Percentiles rank a stretch among this genome's conserved stretches.
Evolutionary conservation across 2,329 filamentous ascomycete genomes (phyloP).

Genomic region (Xylariales sp.): DNA sequence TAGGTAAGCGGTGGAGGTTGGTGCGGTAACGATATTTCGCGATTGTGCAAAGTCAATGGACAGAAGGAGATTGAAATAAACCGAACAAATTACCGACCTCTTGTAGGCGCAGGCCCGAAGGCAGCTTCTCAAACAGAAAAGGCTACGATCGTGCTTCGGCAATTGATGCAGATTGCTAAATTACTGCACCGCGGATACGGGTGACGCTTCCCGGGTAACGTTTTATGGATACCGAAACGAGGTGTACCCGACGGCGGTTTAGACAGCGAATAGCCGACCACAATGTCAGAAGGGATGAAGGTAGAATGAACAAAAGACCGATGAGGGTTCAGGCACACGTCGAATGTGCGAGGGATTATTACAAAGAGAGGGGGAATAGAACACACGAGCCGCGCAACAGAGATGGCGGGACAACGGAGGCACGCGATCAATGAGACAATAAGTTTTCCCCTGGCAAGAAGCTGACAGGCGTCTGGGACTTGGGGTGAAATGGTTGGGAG

Average conservation of each 20-base stretch:
- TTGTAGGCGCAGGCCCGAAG: not conserved
- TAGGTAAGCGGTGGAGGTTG: not conserved
- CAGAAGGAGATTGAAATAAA: conserved; percentile 5
- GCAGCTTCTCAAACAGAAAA: not conserved
- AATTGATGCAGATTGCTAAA: conserved; percentile 5
- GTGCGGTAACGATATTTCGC: conserved; percentile 5
- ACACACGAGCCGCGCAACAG: conserved; percentile 11
- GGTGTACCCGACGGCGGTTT: conserved; percentile 5
- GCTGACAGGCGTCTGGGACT: not conserved
- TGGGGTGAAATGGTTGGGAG: not conserved
- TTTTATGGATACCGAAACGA: conserved; percentile 1
- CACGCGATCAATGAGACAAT: conserved; percentile 21
- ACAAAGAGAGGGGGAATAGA: not conserved
- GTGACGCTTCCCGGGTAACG: not conserved
- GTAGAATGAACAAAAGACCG: not conserved
- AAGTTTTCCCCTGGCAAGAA: not conserved
- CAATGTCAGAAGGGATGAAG: not conserved
- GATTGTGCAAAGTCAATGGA: conserved; percentile 10
- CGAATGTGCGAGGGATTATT: not conserved
- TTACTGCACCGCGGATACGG: conserved; percentile 6
- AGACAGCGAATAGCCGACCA: conserved; percentile 16
- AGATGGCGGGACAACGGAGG: conserved; percentile 8
- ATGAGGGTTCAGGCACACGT: conserved; percentile 5
- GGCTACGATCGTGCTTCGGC: conserved; percentile 8
- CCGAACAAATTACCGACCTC: conserved; percentile 27